These are phyloP conservation scores for Exophiala sp. DNA, from an alignment of 2,329 filamentous ascomycete genomes.

Conservation along the genomic window DNA sequence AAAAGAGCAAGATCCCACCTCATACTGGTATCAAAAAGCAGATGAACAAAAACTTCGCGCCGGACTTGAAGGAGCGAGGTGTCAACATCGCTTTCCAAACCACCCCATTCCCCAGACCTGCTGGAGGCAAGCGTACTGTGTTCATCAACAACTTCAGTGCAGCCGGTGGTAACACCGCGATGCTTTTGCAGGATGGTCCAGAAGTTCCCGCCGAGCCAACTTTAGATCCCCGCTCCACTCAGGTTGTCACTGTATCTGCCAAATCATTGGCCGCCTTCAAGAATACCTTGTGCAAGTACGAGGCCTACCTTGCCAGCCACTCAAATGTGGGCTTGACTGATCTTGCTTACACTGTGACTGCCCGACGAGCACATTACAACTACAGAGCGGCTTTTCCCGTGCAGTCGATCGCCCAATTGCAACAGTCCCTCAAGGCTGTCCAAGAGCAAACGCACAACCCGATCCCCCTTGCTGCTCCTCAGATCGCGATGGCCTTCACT, in stretches of 20 bases:
- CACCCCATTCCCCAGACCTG: slow-evolving; percentile 32
- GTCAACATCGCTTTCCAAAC: slow-evolving; percentile 45
- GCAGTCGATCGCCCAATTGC: slow-evolving; percentile 31
- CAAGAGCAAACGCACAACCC: slow-evolving; percentile 30
- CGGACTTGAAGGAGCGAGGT: slow-evolving; percentile 34
- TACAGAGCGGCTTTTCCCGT: slow-evolving; percentile 35
- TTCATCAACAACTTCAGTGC: slow-evolving; percentile 67
- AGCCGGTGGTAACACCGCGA: slow-evolving; percentile 67
- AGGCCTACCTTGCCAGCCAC: slow-evolving; percentile 54
- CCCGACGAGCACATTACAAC: slow-evolving; percentile 47
- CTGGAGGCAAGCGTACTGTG: slow-evolving; percentile 36
- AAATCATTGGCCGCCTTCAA: slow-evolving; percentile 49
- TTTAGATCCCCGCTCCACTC: slow-evolving; percentile 53
- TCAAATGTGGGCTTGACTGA: slow-evolving; percentile 52
- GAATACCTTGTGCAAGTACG: slow-evolving; percentile 55
- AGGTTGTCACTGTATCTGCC: slow-evolving; percentile 59
- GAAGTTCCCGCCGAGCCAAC: slow-evolving; percentile 29
- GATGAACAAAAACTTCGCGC: slow-evolving; percentile 36
- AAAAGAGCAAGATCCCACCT: slow-evolving; percentile 61
- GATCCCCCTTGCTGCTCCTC: slow-evolving; percentile 31
- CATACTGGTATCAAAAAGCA: slow-evolving; percentile 64
- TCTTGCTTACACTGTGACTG: slow-evolving; percentile 66
- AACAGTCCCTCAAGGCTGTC: slow-evolving; percentile 30
- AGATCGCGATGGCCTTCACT: slow-evolving; percentile 38
- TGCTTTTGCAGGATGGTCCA: slow-evolving; percentile 63